These are phyloP conservation scores for Cyphellophora europaea DNA, from an alignment of 2,329 filamentous ascomycete genomes.

Conservation along the genomic window DNA sequence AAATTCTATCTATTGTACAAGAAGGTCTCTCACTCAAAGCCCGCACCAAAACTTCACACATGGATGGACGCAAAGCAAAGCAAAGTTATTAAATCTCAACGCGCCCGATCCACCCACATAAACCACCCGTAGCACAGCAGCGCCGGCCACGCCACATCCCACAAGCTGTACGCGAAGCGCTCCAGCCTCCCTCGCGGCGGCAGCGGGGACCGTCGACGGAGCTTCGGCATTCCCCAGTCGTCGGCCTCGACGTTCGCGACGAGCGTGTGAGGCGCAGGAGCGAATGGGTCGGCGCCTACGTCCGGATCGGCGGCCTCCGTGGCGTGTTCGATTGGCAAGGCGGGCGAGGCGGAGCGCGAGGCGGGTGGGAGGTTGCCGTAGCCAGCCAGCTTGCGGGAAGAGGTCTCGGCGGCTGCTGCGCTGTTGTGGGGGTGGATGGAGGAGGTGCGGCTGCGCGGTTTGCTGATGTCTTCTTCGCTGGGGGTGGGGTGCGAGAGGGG, in stretches of 20 bases:
- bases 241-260: slow-evolving; percentile 10
- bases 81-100: too few relatives aligned
- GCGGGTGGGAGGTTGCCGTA: slow-evolving; percentile 22
- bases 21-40: neutral
- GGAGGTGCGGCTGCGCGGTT: slow-evolving; percentile 3
- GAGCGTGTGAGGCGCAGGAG: neutral
- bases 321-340: slow-evolving; percentile 22
- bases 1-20: too few relatives aligned
- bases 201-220: slow-evolving; percentile 8
- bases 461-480: slow-evolving; percentile 1
- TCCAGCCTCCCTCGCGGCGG: slow-evolving; percentile 28
- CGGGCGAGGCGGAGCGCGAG: slow-evolving; percentile 42
- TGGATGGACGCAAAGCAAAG: too few relatives aligned
- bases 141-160: slow-evolving; percentile 55
- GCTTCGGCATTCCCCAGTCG: slow-evolving; percentile 11
- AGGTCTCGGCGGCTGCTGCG: slow-evolving; percentile 11
- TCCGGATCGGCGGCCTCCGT: neutral
- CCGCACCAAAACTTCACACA: neutral
- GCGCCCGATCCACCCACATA: slow-evolving; percentile 54
- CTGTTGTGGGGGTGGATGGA: slow-evolving; percentile 8
- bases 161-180: slow-evolving; percentile 52
- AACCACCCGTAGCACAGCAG: slow-evolving; percentile 58
- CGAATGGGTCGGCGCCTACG: neutral
- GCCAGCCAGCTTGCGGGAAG: slow-evolving; percentile 4
- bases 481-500: slow-evolving; percentile 10